These are phyloP conservation scores for Suhomyces canberraensis DNA, from an alignment of 805 yeast species.

Conservation along the genomic window DNA sequence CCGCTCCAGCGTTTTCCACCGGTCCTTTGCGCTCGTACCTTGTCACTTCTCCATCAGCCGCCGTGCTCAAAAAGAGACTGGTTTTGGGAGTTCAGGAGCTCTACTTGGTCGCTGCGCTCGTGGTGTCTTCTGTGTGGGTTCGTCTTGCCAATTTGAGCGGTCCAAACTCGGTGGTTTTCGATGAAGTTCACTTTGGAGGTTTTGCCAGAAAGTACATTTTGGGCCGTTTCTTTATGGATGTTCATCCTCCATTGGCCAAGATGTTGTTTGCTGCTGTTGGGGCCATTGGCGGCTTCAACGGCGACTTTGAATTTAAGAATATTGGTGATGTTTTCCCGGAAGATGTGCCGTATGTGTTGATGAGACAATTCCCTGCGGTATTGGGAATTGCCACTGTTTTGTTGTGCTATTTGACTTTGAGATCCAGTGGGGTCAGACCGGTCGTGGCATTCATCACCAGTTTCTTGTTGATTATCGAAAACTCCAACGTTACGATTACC, in stretches of 20 bases:
- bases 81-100: slow-evolving; percentile 20
- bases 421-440: slow-evolving; percentile 69
- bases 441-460: slow-evolving; percentile 57
- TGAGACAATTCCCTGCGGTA: slow-evolving; percentile 69
- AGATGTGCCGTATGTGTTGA: slow-evolving; percentile 57
- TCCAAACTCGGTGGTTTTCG: slow-evolving; percentile 86
- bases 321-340: slow-evolving; percentile 64
- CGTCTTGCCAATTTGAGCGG: slow-evolving; percentile 58
- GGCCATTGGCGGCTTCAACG: slow-evolving; percentile 64
- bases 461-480: slow-evolving; percentile 58
- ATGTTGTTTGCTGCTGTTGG: slow-evolving; percentile 74
- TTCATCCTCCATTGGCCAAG: slow-evolving; percentile 78
- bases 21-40: slow-evolving; percentile 57
- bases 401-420: slow-evolving; percentile 63
- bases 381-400: slow-evolving; percentile 68
- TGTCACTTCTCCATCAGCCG: slow-evolving; percentile 47
- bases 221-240: slow-evolving; percentile 67
- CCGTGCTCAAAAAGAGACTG: slow-evolving; percentile 27
- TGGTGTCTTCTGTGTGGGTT: slow-evolving; percentile 52
- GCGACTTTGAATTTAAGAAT: slow-evolving; percentile 61
- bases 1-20: slow-evolving; percentile 31
- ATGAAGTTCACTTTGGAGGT: slow-evolving; percentile 96
- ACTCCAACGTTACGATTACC: slow-evolving; percentile 66
- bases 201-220: slow-evolving; percentile 79
- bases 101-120: slow-evolving; percentile 28